Percentiles rank a stretch among this genome's conserved stretches.
These are phyloP conservation scores for Penicillium dipodomyicola DNA, from an alignment of 495 filamentous ascomycete species.

Conservation along the genomic window DNA sequence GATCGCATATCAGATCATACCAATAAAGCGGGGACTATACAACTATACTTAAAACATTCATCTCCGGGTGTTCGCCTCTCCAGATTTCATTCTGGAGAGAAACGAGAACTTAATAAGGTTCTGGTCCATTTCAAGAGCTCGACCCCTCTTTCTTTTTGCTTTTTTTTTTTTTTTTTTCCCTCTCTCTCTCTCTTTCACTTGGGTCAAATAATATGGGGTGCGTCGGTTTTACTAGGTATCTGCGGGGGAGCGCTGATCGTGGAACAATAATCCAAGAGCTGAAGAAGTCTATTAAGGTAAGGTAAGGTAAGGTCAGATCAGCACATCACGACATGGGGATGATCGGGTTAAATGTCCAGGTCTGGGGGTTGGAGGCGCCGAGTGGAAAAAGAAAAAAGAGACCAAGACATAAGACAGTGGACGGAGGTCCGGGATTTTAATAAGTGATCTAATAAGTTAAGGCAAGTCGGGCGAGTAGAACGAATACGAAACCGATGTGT, in stretches of 20 bases:
- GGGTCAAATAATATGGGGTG: background rate
- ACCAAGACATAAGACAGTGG: background rate
- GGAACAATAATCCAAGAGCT: background rate
- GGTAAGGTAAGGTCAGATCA: background rate
- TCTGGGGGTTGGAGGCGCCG: background rate
- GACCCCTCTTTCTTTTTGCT: background rate
- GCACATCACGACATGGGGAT: constrained; percentile 17
- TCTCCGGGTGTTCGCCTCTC: constrained; percentile 1
- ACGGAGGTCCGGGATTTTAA: too few relatives aligned
- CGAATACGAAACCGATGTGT: too few relatives aligned
- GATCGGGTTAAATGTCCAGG: background rate
- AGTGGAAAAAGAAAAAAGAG: background rate
- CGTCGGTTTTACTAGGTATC: background rate
- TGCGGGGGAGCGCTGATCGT: background rate
- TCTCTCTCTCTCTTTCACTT: background rate
- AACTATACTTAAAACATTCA: background rate
- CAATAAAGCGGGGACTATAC: background rate
- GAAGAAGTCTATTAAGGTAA: background rate
- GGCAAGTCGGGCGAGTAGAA: too few relatives aligned
- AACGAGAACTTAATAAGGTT: background rate
- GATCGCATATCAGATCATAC: background rate
- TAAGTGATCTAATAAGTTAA: too few relatives aligned
- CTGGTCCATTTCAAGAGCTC: background rate
- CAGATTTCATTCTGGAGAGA: constrained; percentile 1
- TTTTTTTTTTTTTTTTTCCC: background rate